Percentiles rank a stretch among this genome's conserved stretches.
Conservation (phyloP, 2,329 filamentous ascomycete species). For the Cordyceps javanica region DNA sequence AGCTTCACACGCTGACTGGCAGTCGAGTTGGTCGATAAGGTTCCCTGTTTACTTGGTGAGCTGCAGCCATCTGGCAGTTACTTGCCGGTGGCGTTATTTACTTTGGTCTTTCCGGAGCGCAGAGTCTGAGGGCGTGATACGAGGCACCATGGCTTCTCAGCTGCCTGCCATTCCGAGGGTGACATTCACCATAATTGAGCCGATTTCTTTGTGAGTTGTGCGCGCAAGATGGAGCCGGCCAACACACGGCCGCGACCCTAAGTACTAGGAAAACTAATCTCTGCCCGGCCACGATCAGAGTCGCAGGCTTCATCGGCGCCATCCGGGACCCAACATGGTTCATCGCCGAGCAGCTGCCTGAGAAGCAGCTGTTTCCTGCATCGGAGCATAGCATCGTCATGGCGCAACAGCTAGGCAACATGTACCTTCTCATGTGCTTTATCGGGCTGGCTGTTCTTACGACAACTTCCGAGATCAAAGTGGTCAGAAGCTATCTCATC, state of each 20-base stretch:
- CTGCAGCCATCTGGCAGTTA: constrained; percentile 11
- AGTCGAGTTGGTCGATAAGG: constrained; percentile 12
- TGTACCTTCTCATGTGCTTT: constrained; percentile 60
- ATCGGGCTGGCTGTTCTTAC: constrained; percentile 59
- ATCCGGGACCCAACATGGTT: constrained; percentile 56
- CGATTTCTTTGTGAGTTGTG: constrained; percentile 55
- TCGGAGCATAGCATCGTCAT: constrained; percentile 48
- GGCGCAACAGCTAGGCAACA: constrained; percentile 62
- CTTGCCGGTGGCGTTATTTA: constrained; percentile 11
- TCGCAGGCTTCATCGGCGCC: constrained; percentile 53
- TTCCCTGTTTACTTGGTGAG: background rate
- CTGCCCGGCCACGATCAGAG: constrained; percentile 31
- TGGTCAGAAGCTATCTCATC: constrained; percentile 61
- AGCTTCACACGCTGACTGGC: constrained; percentile 3
- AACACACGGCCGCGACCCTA: background rate
- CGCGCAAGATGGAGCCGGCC: constrained; percentile 11
- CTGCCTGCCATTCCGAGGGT: constrained; percentile 59
- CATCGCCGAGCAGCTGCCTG: constrained; percentile 53
- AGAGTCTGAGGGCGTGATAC: background rate
- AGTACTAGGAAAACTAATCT: background rate
- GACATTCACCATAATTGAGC: constrained; percentile 63
- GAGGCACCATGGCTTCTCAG: constrained; percentile 48
- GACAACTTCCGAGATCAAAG: constrained; percentile 56
- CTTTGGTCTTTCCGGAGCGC: background rate
- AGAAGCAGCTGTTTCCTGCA: constrained; percentile 26